Conservation (phyloP, 768 basidiomycete species). For the Mycena haematopus region DNA sequence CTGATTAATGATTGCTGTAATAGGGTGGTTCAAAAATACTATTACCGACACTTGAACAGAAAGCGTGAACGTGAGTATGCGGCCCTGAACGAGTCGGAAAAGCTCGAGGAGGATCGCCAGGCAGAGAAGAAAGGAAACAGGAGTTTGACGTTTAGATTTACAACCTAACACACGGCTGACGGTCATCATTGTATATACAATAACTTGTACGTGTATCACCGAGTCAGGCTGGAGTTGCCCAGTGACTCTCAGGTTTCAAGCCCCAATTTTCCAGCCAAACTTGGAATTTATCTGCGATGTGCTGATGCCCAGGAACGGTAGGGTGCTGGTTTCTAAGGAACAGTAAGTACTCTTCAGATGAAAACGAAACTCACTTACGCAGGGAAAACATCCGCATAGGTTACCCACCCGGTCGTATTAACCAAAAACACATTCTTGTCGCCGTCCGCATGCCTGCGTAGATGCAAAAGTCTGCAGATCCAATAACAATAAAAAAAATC, state of each 20-base stretch:
- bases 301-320: slow-evolving; percentile 50
- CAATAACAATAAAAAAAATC: background rate
- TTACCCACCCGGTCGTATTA: slow-evolving; percentile 63
- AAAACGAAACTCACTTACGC: slow-evolving; percentile 36
- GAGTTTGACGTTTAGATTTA: slow-evolving; percentile 43
- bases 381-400: slow-evolving; percentile 56
- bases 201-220: background rate
- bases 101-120: slow-evolving; percentile 34
- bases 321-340: slow-evolving; percentile 54
- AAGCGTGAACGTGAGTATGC: slow-evolving; percentile 32
- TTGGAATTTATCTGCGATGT: slow-evolving; percentile 54
- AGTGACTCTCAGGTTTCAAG: slow-evolving; percentile 36
- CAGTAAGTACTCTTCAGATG: background rate
- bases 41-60: slow-evolving; percentile 38
- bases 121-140: slow-evolving; percentile 41
- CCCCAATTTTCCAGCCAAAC: slow-evolving; percentile 56
- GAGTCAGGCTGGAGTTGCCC: slow-evolving; percentile 27
- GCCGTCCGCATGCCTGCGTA: slow-evolving; percentile 44
- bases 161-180: slow-evolving; percentile 31
- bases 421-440: slow-evolving; percentile 59
- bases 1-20: background rate
- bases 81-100: slow-evolving; percentile 34
- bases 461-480: background rate
- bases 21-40: slow-evolving; percentile 38
- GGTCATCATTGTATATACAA: too few species aligned